phyloP scores from a whole-genome alignment of 768 basidiomycete species.

The Kwoniella dendrophila region DNA sequence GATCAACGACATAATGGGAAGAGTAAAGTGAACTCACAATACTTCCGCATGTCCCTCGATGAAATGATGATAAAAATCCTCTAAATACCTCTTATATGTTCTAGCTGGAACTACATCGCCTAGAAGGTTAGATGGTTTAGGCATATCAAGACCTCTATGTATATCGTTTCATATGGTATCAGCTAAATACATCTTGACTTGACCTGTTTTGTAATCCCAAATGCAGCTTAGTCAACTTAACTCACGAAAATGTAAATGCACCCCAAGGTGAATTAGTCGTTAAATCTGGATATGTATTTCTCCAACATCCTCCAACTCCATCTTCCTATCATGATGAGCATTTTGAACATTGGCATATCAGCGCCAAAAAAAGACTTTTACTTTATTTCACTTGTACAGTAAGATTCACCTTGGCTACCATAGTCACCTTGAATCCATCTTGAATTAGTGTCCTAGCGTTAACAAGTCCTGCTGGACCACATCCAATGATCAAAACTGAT shows the following conservation, averaged over 20 bases:
- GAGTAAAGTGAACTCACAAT: neutral
- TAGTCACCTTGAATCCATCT: slow-evolving; percentile 18
- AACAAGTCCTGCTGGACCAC: slow-evolving; percentile 16
- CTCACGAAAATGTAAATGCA: slow-evolving; percentile 22
- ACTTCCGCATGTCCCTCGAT: slow-evolving; percentile 6
- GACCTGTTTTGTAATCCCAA: neutral
- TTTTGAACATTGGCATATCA: neutral
- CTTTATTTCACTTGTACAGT: too few relatives aligned
- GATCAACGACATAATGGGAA: neutral
- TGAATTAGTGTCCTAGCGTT: slow-evolving; percentile 14
- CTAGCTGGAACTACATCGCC: slow-evolving; percentile 19
- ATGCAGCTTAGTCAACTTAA: neutral
- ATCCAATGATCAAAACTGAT: slow-evolving; percentile 14
- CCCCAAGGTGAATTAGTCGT: slow-evolving; percentile 24
- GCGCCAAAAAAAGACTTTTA: neutral
- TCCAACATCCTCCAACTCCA: slow-evolving; percentile 18
- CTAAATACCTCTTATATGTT: slow-evolving; percentile 19
- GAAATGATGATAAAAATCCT: slow-evolving; percentile 22
- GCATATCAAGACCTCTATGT: slow-evolving; percentile 17
- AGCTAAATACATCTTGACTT: too few relatives aligned
- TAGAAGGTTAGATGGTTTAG: slow-evolving; percentile 1
- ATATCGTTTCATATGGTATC: too few relatives aligned
- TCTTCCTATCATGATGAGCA: slow-evolving; percentile 6
- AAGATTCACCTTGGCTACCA: slow-evolving; percentile 15
- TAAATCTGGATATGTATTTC: slow-evolving; percentile 16